Base-by-base conservation (phyloP, 306 rosid species). In the Vigna mungo region DNA sequence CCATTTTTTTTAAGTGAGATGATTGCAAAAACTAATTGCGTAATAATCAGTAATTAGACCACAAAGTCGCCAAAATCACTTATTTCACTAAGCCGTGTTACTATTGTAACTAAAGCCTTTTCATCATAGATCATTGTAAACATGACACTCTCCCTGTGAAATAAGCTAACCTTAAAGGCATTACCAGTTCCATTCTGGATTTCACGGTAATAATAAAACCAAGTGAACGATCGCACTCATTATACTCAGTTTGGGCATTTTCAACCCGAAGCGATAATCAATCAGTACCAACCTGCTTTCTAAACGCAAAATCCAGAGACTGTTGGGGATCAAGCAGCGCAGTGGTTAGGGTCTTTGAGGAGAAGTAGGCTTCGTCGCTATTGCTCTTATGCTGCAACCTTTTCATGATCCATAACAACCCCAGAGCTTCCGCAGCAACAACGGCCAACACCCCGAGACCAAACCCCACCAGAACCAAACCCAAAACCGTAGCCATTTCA, bases 401-500 rank as follows among this genome's bases (percentile, higher is more conserved):
- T 23, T 79, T 84, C 47, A 92, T 36, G 82, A 92, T 44, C 69
- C 88, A 44, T 11, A 66, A 78, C 27, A 86, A 60, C 30, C 79
- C 87, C 55, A 86, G 5, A 6, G 90, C 96, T 88, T 92, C 88
- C 5, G 74, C 79, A 5, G 85, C 91, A 48, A 92, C 15, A 74
- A 90, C 80, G 7, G 84, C 81, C 73, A 79, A 67, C 5, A 76
- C 97, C 12, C 99, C 99, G 63, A 89, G 79, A 27, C 64, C 60
- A 49, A 95, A 90, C 15, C 97, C 98, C 3, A 89, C 9, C 2
- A 89, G 54, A 63, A 89, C 77, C 78, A 74, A 77, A 68, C 80
- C 72, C 43, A 76, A 71, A 61, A 20, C 70, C 17, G 68, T 16
- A 54, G 32, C 82, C 88, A 81, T 86, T 79, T 66, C 12, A 43